Evolutionary conservation across 1,284 basidiomycete genomes (phyloP).

Genomic region (Ustilago loliicola): DNA sequence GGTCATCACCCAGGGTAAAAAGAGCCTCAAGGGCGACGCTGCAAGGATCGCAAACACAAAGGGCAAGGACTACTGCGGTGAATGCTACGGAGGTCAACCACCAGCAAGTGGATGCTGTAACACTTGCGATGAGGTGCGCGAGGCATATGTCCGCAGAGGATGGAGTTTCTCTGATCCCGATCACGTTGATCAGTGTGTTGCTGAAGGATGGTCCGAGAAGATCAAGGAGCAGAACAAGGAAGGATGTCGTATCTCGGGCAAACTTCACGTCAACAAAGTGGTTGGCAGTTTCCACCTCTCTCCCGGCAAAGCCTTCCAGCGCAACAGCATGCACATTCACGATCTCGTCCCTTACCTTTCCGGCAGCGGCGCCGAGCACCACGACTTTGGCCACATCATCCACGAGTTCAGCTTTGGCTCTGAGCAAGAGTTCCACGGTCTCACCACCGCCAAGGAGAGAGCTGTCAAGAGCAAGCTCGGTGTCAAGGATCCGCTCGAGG

Average conservation of each 20-base stretch:
- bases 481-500: constrained; percentile 85
- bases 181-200: constrained; percentile 87
- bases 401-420: constrained; percentile 81
- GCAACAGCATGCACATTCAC: constrained; percentile 83
- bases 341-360: constrained; percentile 93
- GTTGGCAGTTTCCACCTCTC: constrained; percentile 72
- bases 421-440: constrained; percentile 54
- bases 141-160: constrained; percentile 88
- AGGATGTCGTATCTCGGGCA: constrained; percentile 92
- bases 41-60: constrained; percentile 50
- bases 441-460: constrained; percentile 35
- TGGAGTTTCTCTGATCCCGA: constrained; percentile 96
- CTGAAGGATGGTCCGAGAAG: constrained; percentile 95
- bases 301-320: constrained; percentile 93
- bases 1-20: constrained; percentile 49
- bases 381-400: constrained; percentile 90
- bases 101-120: constrained; percentile 87
- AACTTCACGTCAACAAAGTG: constrained; percentile 96
- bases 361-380: constrained; percentile 62
- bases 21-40: constrained; percentile 63
- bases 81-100: constrained; percentile 91
- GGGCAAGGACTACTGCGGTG: constrained; percentile 75
- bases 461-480: constrained; percentile 78
- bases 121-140: constrained; percentile 92
- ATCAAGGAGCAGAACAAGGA: constrained; percentile 91